These are phyloP conservation scores for Lepidium campestre DNA, from an alignment of 441 rosid genomes.

Conservation along the genomic window DNA sequence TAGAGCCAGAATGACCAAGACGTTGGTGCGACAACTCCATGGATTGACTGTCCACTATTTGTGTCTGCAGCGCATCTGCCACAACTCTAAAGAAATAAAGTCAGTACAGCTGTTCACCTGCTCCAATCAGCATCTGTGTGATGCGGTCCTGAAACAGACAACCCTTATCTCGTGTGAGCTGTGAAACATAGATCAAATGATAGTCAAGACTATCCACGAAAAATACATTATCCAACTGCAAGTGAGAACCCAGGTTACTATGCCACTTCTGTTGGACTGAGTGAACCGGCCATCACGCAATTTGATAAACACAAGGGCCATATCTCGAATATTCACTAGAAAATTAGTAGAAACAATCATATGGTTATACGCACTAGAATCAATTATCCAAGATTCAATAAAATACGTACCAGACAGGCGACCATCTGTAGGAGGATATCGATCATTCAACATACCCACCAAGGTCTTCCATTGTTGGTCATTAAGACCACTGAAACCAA, in stretches of 20 bases:
- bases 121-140: neutral
- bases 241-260: too few species aligned
- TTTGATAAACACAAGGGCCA: too few species aligned
- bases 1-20: neutral
- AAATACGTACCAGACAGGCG: neutral
- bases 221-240: too few species aligned
- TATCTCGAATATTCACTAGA: too few species aligned
- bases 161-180: neutral
- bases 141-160: neutral
- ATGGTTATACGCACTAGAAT: neutral
- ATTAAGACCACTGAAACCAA: neutral
- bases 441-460: neutral
- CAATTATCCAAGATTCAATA: neutral
- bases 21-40: neutral
- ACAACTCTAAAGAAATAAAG: neutral
- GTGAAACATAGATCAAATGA: too few species aligned
- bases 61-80: neutral
- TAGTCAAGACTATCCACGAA: too few species aligned
- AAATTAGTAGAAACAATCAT: neutral
- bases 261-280: too few species aligned
- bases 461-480: neutral
- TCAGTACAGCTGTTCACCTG: neutral
- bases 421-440: neutral
- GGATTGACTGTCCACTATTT: neutral
- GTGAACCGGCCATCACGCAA: too few species aligned